Percentiles rank a stretch among this genome's conserved stretches.
Evolutionary conservation across 306 rosid species (phyloP).

Genomic region (Citrullus colocynthis): DNA sequence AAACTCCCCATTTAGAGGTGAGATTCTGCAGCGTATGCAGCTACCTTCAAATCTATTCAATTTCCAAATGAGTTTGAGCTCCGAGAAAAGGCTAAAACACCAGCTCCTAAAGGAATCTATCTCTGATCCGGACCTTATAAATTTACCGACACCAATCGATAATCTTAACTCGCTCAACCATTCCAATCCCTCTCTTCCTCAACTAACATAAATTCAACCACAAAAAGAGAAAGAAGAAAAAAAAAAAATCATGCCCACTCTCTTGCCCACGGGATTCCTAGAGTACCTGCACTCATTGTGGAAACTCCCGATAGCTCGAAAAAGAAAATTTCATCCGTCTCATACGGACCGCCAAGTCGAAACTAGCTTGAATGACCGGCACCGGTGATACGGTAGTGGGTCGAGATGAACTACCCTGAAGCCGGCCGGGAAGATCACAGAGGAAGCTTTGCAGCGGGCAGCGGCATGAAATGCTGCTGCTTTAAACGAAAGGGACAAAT

Average conservation of each 20-base stretch:
- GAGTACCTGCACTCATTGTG: conserved; percentile 47
- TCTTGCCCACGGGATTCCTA: neutral
- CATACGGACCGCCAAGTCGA: neutral
- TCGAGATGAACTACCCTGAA: neutral
- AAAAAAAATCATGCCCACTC: neutral
- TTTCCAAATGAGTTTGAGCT: neutral
- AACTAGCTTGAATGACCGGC: neutral
- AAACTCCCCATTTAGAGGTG: neutral
- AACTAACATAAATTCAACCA: neutral
- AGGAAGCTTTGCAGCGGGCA: neutral
- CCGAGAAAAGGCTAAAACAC: neutral
- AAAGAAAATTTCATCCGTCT: neutral
- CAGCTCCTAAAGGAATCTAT: neutral
- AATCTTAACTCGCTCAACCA: neutral
- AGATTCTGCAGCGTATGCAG: neutral
- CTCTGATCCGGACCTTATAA: neutral
- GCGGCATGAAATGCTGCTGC: neutral
- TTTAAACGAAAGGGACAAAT: neutral
- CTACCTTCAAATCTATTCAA: neutral
- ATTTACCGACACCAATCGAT: neutral
- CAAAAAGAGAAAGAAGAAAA: neutral
- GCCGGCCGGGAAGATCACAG: neutral
- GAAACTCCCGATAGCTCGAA: conserved; percentile 5
- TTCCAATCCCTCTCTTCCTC: neutral
- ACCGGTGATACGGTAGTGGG: neutral